phyloP scores from a whole-genome alignment of 2,329 filamentous ascomycete species.

The Helotiales sp. region DNA sequence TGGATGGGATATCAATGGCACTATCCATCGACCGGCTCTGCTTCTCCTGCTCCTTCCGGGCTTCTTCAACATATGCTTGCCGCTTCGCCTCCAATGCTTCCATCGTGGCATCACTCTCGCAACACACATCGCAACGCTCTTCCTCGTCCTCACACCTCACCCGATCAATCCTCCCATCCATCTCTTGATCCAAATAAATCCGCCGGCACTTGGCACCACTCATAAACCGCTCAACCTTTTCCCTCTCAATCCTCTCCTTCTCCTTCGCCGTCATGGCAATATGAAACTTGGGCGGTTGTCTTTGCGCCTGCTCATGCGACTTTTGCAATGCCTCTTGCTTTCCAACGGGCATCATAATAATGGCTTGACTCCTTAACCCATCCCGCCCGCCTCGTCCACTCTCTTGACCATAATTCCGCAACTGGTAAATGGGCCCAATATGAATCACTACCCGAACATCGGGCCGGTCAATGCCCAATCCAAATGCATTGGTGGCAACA shows the following conservation, averaged over 20 bases:
- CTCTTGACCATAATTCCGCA: not conserved
- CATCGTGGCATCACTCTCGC: not conserved
- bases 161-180: not conserved
- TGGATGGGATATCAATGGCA: not conserved
- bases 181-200: not conserved
- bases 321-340: not conserved
- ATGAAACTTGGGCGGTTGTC: not conserved
- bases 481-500: not conserved
- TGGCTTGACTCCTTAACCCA: not conserved
- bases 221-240: not conserved
- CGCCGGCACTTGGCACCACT: no score
- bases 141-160: not conserved
- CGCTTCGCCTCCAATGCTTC: not conserved
- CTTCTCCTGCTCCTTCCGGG: no score
- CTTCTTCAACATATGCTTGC: no score
- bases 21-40: not conserved
- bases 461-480: not conserved
- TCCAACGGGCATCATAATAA: not conserved
- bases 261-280: not conserved
- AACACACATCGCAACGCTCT: not conserved
- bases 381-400: not conserved
- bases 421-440: conserved; percentile 5
- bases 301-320: not conserved
- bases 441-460: not conserved
- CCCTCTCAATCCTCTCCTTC: not conserved